Percentiles rank a stretch among this genome's conserved stretches.
Conservation (phyloP, 2,329 filamentous ascomycete genomes). For the Chrysosporium keratinophilum region DNA sequence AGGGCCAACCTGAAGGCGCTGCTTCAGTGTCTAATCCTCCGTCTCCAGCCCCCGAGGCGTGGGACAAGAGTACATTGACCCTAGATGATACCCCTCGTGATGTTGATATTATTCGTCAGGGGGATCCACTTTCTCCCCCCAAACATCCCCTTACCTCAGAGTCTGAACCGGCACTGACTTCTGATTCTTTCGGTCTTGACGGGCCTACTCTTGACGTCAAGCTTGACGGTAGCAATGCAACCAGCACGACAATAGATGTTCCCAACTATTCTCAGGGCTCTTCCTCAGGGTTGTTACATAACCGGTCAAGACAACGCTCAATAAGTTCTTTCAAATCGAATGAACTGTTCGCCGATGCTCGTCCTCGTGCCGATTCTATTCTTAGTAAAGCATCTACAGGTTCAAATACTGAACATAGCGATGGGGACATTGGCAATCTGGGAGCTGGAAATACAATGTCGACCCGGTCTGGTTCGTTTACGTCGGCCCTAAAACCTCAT, state of each 20-base stretch:
- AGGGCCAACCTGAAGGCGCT: constrained; percentile 23
- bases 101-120: not conserved
- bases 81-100: constrained; percentile 16
- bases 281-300: not conserved
- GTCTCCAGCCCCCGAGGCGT: constrained; percentile 20
- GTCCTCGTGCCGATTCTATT: constrained; percentile 5
- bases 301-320: constrained; percentile 2
- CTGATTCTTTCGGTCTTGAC: constrained; percentile 57
- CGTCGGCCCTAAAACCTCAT: not conserved
- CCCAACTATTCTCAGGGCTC: constrained; percentile 47
- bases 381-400: constrained; percentile 6
- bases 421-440: not conserved
- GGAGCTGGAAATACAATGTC: not conserved
- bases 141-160: not conserved
- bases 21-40: constrained; percentile 17
- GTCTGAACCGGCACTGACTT: constrained; percentile 55
- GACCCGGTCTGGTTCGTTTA: not conserved
- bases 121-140: constrained; percentile 3
- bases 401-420: constrained; percentile 4
- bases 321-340: not conserved
- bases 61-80: constrained; percentile 28
- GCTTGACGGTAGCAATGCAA: constrained; percentile 49
- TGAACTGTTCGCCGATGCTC: not conserved
- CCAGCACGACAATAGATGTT: constrained; percentile 56
- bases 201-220: constrained; percentile 48